Percentiles rank a stretch among this genome's conserved stretches.
These are phyloP conservation scores for Fusarium armeniacum DNA, from an alignment of 2,329 filamentous ascomycete genomes.

Conservation along the genomic window DNA sequence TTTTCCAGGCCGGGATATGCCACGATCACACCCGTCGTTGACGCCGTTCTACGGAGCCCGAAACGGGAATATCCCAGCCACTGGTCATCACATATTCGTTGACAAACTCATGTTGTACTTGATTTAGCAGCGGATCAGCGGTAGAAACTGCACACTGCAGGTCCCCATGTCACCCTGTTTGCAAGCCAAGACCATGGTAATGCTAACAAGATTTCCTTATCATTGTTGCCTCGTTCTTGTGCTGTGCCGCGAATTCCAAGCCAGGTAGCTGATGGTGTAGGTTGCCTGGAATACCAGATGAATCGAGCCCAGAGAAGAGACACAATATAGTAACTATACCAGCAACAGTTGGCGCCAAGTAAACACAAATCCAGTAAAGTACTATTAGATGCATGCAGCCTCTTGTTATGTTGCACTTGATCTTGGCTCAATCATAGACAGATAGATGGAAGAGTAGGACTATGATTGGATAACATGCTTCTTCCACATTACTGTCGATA, in stretches of 20 bases:
- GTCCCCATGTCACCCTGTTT: slow-evolving; percentile 20
- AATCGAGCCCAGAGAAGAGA: slow-evolving; percentile 15
- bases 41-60: slow-evolving; percentile 33
- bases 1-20: slow-evolving; percentile 30
- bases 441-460: slow-evolving; percentile 29
- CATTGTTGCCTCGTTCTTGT: slow-evolving; percentile 3
- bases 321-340: slow-evolving; percentile 32
- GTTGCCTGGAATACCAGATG: slow-evolving; percentile 18
- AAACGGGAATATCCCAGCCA: slow-evolving; percentile 39
- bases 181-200: slow-evolving; percentile 12
- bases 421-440: slow-evolving; percentile 46
- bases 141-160: slow-evolving; percentile 38
- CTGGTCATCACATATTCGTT: slow-evolving; percentile 28
- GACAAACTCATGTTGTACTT: slow-evolving; percentile 16
- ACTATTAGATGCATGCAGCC: slow-evolving; percentile 26
- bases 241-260: slow-evolving; percentile 19
- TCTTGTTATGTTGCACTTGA: slow-evolving; percentile 45
- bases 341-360: slow-evolving; percentile 39
- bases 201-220: slow-evolving; percentile 18
- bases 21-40: slow-evolving; percentile 21
- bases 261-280: slow-evolving; percentile 6
- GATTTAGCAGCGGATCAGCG: slow-evolving; percentile 16
- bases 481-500: slow-evolving; percentile 16
- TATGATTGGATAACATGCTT: slow-evolving; percentile 39
- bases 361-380: slow-evolving; percentile 14